These are phyloP conservation scores for Ascochyta lentis DNA, from an alignment of 2,329 filamentous ascomycete species.

Conservation along the genomic window DNA sequence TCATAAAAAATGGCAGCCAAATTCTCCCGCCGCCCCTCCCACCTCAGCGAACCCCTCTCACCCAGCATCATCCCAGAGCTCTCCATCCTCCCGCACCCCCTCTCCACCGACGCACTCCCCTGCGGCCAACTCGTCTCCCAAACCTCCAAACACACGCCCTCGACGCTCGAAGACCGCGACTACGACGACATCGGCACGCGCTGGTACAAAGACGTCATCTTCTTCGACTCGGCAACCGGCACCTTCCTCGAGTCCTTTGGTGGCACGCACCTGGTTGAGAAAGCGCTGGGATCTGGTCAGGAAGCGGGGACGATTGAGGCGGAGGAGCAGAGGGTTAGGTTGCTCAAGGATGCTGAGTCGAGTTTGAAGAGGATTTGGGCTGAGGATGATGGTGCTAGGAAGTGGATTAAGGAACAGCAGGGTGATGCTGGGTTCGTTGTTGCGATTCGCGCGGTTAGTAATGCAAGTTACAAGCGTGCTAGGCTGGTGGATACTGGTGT, in stretches of 20 bases:
- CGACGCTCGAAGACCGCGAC: slow-evolving; percentile 41
- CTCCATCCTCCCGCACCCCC: slow-evolving; percentile 38
- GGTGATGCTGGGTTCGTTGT: slow-evolving; percentile 44
- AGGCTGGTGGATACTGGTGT: slow-evolving; percentile 39
- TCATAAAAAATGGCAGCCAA: slow-evolving; percentile 32
- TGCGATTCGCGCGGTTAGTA: slow-evolving; percentile 37
- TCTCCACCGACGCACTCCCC: slow-evolving; percentile 33
- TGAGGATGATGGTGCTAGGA: slow-evolving; percentile 27
- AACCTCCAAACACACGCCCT: slow-evolving; percentile 36
- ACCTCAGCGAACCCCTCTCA: slow-evolving; percentile 38
- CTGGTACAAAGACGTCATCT: slow-evolving; percentile 49
- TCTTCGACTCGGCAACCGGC: slow-evolving; percentile 32
- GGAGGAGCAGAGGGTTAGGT: slow-evolving; percentile 38
- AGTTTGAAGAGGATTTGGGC: slow-evolving; percentile 37
- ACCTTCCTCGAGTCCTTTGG: slow-evolving; percentile 41
- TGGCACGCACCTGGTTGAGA: slow-evolving; percentile 39
- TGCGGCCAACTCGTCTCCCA: slow-evolving; percentile 45
- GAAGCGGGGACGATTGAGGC: slow-evolving; percentile 47
- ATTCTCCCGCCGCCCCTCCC: slow-evolving; percentile 37
- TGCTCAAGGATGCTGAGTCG: slow-evolving; percentile 39
- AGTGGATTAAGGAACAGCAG: slow-evolving; percentile 37
- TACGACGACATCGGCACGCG: slow-evolving; percentile 44
- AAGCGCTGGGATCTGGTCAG: slow-evolving; percentile 31
- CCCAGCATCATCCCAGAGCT: slow-evolving; percentile 44
- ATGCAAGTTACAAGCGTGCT: slow-evolving; percentile 47